A percentile compares a stretch with the other conserved stretches of the same genome.
Conservation (phyloP, 2,329 filamentous ascomycete species). For the Byssochlamys sp. region DNA sequence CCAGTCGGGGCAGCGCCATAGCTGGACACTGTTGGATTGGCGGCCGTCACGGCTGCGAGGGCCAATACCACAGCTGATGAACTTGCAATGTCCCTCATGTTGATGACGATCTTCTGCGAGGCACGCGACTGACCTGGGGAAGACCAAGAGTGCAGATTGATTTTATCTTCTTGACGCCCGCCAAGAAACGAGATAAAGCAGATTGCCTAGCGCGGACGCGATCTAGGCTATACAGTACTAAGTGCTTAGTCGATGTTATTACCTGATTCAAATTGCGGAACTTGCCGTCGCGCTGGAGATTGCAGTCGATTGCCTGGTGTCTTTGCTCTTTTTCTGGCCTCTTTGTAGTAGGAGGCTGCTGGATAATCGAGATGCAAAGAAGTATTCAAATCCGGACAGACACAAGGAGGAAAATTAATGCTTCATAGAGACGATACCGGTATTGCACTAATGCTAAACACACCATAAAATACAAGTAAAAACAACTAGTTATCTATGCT, state of each 20-base stretch:
- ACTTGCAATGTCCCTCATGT: background rate
- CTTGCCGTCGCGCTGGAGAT: background rate
- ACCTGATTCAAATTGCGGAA: background rate
- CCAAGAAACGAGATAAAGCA: background rate
- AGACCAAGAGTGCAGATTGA: background rate
- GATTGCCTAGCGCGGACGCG: background rate
- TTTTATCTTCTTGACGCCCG: background rate
- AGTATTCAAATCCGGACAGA: background rate
- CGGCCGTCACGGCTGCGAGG: background rate
- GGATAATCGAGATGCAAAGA: background rate
- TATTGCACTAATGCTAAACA: background rate
- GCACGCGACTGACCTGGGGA: background rate
- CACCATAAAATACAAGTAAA: background rate
- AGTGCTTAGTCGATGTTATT: background rate
- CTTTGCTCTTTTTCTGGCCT: background rate
- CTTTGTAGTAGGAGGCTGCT: background rate
- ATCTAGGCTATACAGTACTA: background rate
- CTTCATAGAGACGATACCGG: background rate
- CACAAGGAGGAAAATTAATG: background rate
- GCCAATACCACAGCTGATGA: background rate
- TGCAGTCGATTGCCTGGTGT: background rate
- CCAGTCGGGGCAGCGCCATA: conserved; percentile 13
- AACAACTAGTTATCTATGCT: background rate
- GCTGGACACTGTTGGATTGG: background rate
- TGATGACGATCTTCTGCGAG: background rate